Base-by-base conservation (phyloP, 2,329 filamentous ascomycete genomes). In the Fusarium albosuccineum region DNA sequence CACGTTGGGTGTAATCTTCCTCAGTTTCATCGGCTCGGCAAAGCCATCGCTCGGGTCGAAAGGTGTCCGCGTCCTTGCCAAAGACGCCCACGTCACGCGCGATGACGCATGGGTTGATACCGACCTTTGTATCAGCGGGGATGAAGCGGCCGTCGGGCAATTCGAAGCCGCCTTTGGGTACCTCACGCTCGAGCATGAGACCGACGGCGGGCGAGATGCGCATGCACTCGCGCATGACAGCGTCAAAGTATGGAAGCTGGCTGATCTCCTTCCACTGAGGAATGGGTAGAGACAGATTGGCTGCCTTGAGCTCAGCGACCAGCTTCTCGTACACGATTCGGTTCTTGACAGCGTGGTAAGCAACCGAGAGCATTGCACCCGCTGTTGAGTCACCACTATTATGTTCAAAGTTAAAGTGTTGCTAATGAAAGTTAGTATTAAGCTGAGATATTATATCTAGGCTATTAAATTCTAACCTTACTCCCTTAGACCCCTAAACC, bases 221-320 rank as follows among this genome's bases (percentile, higher is more conserved):
- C 62, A 68, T 63, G 0, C 62, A 55, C 16, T 68, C 66, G 2
- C 57, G 42, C 62, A 68, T 69, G 2, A 66, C 66, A 4, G 66
- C 66, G 6, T 68, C 66, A 14, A 68, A 68, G 37, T 69, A 68
- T 0, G 54, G 48, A 0, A 68, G 8, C 13, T 51, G 46, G 0
- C 33, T 66, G 9, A 69, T 68, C 34, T 68, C 66, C 7, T 57
- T 69, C 66, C 66, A 68, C 4, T 69, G 66, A 1, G 66, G 66
- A 0, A 67, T 62, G 1, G 66, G 66, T 0, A 69, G 27, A 5
- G 62, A 60, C 2, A 67, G 5, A 0, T 60, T 29, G 1, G 69
- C 59, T 1, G 46, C 39, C 8, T 55, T 39, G 2, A 71, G 56
- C 22, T 71, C 69, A 0, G 42, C 16, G 2, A 70, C 59, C n/a